These are phyloP conservation scores for Parietichytrium sp. DNA, from an alignment of 108 stramenopile species.

Conservation along the genomic window DNA sequence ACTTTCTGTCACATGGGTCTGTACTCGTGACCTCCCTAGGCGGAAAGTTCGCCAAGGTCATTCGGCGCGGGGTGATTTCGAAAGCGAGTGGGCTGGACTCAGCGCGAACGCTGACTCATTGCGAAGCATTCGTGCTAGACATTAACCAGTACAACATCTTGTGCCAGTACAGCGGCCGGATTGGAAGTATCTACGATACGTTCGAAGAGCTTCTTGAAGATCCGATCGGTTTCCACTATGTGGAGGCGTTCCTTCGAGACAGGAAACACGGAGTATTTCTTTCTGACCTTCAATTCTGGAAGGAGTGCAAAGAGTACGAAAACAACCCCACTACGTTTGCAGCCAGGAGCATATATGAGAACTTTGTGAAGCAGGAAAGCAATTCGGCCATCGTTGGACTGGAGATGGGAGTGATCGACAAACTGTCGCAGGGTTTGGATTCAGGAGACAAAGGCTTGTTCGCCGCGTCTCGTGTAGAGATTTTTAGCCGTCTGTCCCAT, in stretches of 20 bases:
- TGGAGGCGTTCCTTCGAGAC: not conserved
- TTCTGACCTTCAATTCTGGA: not conserved
- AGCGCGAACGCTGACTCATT: not conserved
- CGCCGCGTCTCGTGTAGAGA: not conserved
- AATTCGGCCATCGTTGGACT: not conserved
- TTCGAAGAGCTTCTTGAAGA: constrained; percentile 6
- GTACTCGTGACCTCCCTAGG: not conserved
- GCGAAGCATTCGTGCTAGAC: constrained; percentile 3
- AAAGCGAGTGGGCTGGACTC: not conserved
- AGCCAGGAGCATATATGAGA: not conserved
- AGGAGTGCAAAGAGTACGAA: not conserved
- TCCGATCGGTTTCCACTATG: not conserved
- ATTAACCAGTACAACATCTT: not conserved
- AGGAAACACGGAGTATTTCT: not conserved
- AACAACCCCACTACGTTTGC: not conserved
- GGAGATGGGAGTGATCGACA: no score
- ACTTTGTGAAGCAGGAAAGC: not conserved
- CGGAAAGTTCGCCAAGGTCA: not conserved
- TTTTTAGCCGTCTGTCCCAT: not conserved
- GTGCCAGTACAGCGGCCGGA: not conserved
- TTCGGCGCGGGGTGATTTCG: not conserved
- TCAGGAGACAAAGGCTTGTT: no score
- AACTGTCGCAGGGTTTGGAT: no score
- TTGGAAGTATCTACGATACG: not conserved
- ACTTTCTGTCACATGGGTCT: not conserved